Base-by-base conservation (phyloP, 23 red algal species). In the Gracilariopsis chorda region DNA sequence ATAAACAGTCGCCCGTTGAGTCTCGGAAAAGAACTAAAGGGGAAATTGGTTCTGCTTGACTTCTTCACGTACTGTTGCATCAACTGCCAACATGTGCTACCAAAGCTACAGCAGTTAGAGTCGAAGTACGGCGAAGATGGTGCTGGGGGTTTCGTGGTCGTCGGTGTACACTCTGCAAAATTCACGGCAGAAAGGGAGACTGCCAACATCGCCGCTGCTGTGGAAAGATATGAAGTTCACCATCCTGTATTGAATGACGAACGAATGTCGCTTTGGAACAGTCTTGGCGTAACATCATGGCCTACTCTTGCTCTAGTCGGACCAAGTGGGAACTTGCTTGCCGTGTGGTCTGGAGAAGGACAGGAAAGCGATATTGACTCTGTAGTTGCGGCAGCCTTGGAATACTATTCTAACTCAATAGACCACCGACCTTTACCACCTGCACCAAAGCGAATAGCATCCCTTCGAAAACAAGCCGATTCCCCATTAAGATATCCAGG, bases 41-140 rank as follows among this genome's bases (percentile, higher is more conserved):
- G 73, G 2, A 95, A 95, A 44, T 29, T 95, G 3, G 92, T 95
- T 21, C 71, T 95, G 45, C 59, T 89, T 8, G 85, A 95, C 55
- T 95, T 95, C 62, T 90, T 81, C 72, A 95, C 92, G 7, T 88
- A 88, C 32, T 90, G 92, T 46, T 95, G 92, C 32, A 64, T 90
- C 9, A 95, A 95, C 57, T 95, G 92, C 42, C 69, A 83, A 36
- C 92, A 95, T 43, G 92, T 83, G 1, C 46, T 95, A 10, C 85
- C 84, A 2, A 77, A 83, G 40, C 46, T 95, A 44, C 44, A 62
- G 7, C 56, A 67, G 39, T 33, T 95, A 21, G 82, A 88, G 27
- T 27, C 37, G 11, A 82, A 67, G 83, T 84, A 84, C 28, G 85
- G 86, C 13, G 67, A 78, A 16, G 81, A 86, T 56, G 88, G 88